phyloP scores from a whole-genome alignment of 257 asterid species.

The Apocynum venetum region DNA sequence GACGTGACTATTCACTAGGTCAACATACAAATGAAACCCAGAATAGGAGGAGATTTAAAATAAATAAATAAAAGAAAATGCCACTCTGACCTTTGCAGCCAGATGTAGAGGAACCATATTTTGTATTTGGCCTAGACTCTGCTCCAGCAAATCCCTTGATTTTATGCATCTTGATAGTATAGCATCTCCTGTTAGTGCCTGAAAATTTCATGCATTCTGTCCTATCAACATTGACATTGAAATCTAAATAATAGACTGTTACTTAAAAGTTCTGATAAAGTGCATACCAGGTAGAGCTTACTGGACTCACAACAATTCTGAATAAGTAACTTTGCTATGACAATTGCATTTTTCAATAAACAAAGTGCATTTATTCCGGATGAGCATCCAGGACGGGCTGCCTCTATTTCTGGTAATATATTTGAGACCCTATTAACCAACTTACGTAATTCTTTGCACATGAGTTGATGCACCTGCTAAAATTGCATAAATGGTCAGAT shows the following conservation, averaged over 20 bases:
- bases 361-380: constrained; percentile 80
- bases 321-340: constrained; percentile 57
- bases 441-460: constrained; percentile 61
- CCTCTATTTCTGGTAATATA: constrained; percentile 67
- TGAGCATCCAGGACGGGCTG: constrained; percentile 75
- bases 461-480: constrained; percentile 68
- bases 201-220: constrained; percentile 20
- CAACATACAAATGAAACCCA: constrained; percentile 4
- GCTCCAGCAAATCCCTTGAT: constrained; percentile 54
- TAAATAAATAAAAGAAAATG: not conserved
- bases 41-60: not conserved
- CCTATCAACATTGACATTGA: not conserved
- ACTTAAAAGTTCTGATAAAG: constrained; percentile 10
- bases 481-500: constrained; percentile 9
- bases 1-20: not conserved
- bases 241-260: constrained; percentile 4
- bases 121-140: constrained; percentile 63
- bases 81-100: constrained; percentile 61
- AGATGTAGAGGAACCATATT: constrained; percentile 67
- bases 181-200: constrained; percentile 88
- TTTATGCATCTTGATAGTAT: constrained; percentile 66
- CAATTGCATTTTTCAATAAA: constrained; percentile 52
- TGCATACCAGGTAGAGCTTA: constrained; percentile 76
- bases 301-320: constrained; percentile 78
- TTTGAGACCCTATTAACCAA: constrained; percentile 36